A percentile compares a stretch with the other conserved stretches of the same genome.
Conservation (phyloP, 1,284 basidiomycete genomes). For the Leccinum subspadiceum region DNA sequence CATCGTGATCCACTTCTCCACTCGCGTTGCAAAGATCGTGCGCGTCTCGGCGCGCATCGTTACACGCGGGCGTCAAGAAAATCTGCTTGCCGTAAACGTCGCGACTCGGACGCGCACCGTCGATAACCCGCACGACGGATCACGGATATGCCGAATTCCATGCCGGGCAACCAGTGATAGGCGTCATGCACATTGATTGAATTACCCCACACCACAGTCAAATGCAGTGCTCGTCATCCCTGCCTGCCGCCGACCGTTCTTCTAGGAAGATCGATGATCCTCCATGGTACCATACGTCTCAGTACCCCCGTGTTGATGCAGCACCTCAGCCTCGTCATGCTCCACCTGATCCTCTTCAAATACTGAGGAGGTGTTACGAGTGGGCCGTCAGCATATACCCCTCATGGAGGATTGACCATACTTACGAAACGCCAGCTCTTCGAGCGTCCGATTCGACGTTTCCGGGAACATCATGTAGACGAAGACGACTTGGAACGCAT, state of each 20-base stretch:
- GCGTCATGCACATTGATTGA: too few relatives aligned
- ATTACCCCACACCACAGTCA: too few relatives aligned
- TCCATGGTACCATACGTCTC: background rate
- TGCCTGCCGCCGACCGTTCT: too few relatives aligned
- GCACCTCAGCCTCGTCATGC: background rate
- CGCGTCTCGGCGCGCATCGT: too few relatives aligned
- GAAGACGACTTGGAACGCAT: background rate
- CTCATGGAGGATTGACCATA: background rate
- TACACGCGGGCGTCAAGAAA: too few relatives aligned
- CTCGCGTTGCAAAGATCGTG: conserved; percentile 64
- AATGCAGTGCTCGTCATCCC: too few relatives aligned
- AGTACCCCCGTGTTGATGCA: background rate
- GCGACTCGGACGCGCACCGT: too few relatives aligned
- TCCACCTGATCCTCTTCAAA: background rate
- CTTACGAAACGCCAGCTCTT: background rate
- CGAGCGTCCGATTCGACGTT: background rate
- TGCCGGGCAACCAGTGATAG: too few relatives aligned
- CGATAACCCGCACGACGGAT: too few relatives aligned
- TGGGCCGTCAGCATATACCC: background rate
- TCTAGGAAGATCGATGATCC: too few relatives aligned
- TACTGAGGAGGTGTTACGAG: background rate
- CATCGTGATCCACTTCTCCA: conserved; percentile 84
- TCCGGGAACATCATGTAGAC: background rate
- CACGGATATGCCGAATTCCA: too few relatives aligned
- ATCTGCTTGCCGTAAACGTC: too few relatives aligned